These are phyloP conservation scores for Medakamo hakoo DNA, from an alignment of 139 green algal species.

Conservation along the genomic window DNA sequence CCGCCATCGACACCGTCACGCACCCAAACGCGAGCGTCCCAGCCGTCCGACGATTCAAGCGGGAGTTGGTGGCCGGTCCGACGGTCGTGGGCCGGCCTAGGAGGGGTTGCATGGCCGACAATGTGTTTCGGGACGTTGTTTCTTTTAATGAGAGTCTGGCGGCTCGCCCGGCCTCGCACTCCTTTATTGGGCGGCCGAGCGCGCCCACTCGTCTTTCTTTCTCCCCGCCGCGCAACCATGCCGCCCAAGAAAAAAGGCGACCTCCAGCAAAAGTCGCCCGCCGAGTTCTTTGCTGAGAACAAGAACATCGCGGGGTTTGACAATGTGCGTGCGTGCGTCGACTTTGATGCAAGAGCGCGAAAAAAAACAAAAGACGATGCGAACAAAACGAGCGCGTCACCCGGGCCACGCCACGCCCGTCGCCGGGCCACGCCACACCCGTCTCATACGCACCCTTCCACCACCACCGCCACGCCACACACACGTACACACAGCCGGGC, in stretches of 20 bases:
- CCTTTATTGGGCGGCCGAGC: too few species aligned
- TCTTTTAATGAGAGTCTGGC: neutral
- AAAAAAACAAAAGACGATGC: too few species aligned
- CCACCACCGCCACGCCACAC: neutral
- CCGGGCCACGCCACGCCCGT: too few species aligned
- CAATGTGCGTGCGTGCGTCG: slow-evolving; percentile 44
- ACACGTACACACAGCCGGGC: slow-evolving; percentile 45
- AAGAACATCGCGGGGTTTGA: slow-evolving; percentile 97
- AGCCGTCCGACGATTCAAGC: too few species aligned
- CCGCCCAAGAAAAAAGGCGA: slow-evolving; percentile 20
- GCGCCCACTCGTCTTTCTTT: too few species aligned
- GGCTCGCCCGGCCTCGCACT: neutral
- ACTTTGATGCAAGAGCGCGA: neutral
- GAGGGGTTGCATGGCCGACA: neutral
- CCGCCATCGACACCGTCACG: too few species aligned
- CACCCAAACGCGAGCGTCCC: too few species aligned
- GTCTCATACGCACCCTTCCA: neutral
- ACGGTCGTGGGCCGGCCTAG: neutral
- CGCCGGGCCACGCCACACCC: too few species aligned
- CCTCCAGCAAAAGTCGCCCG: slow-evolving; percentile 71
- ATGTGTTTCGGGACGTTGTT: neutral
- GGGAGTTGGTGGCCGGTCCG: too few species aligned
- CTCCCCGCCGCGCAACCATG: too few species aligned
- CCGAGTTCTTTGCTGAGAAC: slow-evolving; percentile 97
- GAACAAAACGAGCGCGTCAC: too few species aligned